Base-by-base conservation (phyloP, 2,329 filamentous ascomycete genomes). In the Fusarium torreyae region DNA sequence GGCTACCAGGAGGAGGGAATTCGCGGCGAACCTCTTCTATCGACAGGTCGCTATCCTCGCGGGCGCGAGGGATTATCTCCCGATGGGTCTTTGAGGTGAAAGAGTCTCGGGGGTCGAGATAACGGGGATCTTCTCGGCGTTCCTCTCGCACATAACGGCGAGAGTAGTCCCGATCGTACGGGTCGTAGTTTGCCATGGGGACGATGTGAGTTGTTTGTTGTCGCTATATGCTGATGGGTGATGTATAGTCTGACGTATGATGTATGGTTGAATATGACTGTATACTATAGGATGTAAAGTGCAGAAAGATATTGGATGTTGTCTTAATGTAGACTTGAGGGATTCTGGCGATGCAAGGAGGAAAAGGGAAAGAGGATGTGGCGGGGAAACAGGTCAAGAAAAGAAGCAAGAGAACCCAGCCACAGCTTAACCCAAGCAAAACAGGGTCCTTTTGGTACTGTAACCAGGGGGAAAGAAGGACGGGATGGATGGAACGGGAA, bases 1-100 rank as follows among this genome's bases (percentile, higher is more conserved):
- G 78, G 64, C 84, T 76, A 11, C 70, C 69, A n/a, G 90, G 91
- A 8, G 93, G 92, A 33, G 93, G 93, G 75, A 97, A 97, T 72
- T 97, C 92, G 71, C 94, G 90, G 69, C 89, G 89, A 63, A 97
- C 89, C 81, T 97, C 93, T 81, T 97, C 94, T 76, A 97, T 81
- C 4, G 90, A 90, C 26, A 91, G 82, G 45, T 91, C 90, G 78
- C 91, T 94, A 75, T 94, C 91, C 77, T 94, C 91, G 69, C 91
- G 90, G 50, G 83, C 77, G 26, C 87, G 83, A 36, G 87, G 86
- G 14, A 90, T 80, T 9, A 91, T 81, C 42, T 89, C 87, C 62
- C 82, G 85, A 44, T 83, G 79, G 31, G 80, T 77, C 68, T 81
- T 82, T 57, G 82, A 76, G 69, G 84, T 84, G 42, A 80, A 81